Evolutionary conservation across 2,329 filamentous ascomycete genomes (phyloP).

Genomic region (Pseudocercospora pini-densiflorae): DNA sequence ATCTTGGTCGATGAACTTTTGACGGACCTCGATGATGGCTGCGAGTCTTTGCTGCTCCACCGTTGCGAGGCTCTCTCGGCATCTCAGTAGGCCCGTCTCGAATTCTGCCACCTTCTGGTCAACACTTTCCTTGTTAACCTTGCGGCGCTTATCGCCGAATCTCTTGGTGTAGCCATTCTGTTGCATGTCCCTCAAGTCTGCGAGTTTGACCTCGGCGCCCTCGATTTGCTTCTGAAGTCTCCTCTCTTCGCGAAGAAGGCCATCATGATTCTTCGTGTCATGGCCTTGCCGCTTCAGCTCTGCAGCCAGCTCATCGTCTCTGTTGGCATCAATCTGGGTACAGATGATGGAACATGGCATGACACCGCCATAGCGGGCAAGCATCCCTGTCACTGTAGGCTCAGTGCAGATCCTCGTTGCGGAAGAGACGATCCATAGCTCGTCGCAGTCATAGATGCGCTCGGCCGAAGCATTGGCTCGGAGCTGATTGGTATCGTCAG

Average conservation of each 20-base stretch:
- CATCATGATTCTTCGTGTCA: neutral
- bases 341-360: constrained; percentile 10
- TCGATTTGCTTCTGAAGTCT: neutral
- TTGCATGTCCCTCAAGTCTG: neutral
- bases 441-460: constrained; percentile 21
- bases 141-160: too few species aligned
- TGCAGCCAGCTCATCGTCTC: neutral
- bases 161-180: neutral
- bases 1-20: constrained; percentile 10
- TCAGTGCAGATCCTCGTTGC: constrained; percentile 12
- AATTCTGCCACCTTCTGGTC: too few species aligned
- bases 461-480: constrained; percentile 15
- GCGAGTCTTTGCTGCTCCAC: constrained; percentile 11
- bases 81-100: too few species aligned
- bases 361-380: neutral
- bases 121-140: too few species aligned
- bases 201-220: neutral
- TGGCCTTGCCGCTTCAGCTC: neutral
- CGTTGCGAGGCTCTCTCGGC: too few species aligned
- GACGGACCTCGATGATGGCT: constrained; percentile 26
- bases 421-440: constrained; percentile 21
- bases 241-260: neutral
- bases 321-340: constrained; percentile 11
- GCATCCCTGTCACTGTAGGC: neutral
- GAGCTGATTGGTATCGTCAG: constrained; percentile 18